Evolutionary conservation across 257 asterid genomes (phyloP), one percentile per base, ranked within the genome.

Genomic region (Solanum gracilifrons): DNA sequence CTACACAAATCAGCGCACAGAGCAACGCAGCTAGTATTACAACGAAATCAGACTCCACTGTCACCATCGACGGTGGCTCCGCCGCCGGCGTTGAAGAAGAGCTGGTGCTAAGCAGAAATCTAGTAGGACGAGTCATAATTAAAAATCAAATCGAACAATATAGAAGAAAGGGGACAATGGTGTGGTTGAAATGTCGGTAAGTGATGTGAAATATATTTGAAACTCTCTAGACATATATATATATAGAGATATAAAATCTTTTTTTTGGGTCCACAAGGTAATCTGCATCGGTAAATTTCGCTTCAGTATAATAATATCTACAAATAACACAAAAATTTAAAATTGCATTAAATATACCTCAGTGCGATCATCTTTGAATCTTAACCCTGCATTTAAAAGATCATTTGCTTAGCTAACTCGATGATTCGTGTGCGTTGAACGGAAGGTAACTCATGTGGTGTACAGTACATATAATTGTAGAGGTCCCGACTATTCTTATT

Each of bases 21-120:
- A 86, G 88, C 27, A 86, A 27, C 7, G 88, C 88, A 76, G 88
- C 88, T 79, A 73, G 84, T 18, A 86, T 86, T 7, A 86, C 88
- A 4, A 86, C 88, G 51, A 86, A 73, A 27, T 86, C 84, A 4
- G 88, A 86, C 36, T 86, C 88, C 35, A 72, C 84, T 32, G 73
- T 35, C 25, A 86, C 88, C 27, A 43, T 13, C 8, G 88, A 86
- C 72, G 84, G 88, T 46, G 88, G 86, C 41, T 87, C 80, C 36
- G 74, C 83, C 87, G 55, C 31, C 23, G 87, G 82, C 41, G 41
- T 3, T 51, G 89, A 46, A 73, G 80, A 23, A 23, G 74, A 25
- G 71, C 18, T 82, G 16, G 39, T 3, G 6, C 68, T 82, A 0
- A 73, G 58, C 13, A 87, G 55, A 80, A 79, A 80, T 87, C 89